phyloP scores from a whole-genome alignment of 2,329 filamentous ascomycete genomes.

The Claviceps humidiphila region DNA sequence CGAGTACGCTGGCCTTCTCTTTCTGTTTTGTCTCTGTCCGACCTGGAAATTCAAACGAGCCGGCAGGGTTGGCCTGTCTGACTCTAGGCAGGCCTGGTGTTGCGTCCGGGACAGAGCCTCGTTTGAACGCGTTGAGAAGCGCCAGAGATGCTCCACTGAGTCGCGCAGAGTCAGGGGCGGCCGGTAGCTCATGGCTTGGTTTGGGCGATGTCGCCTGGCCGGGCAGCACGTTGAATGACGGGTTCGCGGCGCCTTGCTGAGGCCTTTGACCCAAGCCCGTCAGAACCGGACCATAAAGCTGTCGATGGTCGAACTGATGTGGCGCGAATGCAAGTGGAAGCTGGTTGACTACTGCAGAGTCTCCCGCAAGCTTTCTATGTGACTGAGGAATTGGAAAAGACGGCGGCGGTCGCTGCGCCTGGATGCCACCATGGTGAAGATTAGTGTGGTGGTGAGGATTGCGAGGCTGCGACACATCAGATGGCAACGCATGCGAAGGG shows the following conservation, averaged over 20 bases:
- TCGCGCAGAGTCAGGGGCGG: constrained; percentile 12
- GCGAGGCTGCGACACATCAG: constrained; percentile 36
- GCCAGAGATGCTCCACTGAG: constrained; percentile 30
- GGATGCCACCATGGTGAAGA: constrained; percentile 27
- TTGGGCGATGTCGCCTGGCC: neutral
- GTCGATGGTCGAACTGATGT: constrained; percentile 13
- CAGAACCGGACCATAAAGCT: constrained; percentile 40
- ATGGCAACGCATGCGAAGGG: constrained; percentile 39
- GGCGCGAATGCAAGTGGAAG: constrained; percentile 7
- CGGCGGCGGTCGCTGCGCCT: constrained; percentile 18
- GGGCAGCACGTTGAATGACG: neutral
- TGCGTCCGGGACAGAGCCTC: constrained; percentile 9
- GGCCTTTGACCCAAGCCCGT: constrained; percentile 20
- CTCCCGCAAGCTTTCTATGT: constrained; percentile 9
- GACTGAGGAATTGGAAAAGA: constrained; percentile 16
- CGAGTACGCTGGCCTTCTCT: constrained; percentile 11
- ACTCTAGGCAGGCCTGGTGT: neutral
- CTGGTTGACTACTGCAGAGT: constrained; percentile 6
- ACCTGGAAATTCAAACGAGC: neutral
- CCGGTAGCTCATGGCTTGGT: constrained; percentile 3
- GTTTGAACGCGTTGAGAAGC: constrained; percentile 32
- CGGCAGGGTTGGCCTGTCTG: neutral
- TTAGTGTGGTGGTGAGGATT: constrained; percentile 43
- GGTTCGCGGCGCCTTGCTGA: neutral
- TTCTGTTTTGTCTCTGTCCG: neutral